These are phyloP conservation scores for Gracilaria caudata DNA, from an alignment of 23 red algal genomes.

Conservation along the genomic window DNA sequence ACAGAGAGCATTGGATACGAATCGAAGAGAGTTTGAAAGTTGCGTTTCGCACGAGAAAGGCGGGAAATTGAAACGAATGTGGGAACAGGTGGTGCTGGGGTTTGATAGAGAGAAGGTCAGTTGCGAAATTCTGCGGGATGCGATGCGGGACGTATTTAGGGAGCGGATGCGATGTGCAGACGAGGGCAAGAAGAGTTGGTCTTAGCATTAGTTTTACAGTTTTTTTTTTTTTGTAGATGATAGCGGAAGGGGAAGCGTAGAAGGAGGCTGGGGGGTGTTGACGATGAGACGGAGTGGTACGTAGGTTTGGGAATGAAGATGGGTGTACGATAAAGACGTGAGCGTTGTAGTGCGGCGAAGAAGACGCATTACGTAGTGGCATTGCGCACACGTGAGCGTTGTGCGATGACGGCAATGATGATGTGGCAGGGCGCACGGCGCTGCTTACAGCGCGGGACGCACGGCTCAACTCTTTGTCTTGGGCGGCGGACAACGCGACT, in stretches of 20 bases:
- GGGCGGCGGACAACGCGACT: conserved; percentile 9
- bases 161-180: background rate
- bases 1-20: background rate
- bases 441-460: background rate
- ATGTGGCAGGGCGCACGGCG: background rate
- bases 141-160: background rate
- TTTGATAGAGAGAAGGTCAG: background rate
- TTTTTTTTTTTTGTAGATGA: background rate
- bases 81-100: background rate
- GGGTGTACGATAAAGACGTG: background rate
- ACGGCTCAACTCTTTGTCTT: background rate
- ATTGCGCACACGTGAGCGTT: background rate
- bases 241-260: conserved; percentile 2
- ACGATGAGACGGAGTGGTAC: background rate
- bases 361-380: conserved; percentile 2
- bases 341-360: background rate
- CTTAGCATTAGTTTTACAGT: background rate
- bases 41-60: background rate
- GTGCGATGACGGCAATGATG: background rate
- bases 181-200: background rate
- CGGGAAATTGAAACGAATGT: background rate
- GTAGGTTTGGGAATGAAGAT: background rate
- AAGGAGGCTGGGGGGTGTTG: background rate
- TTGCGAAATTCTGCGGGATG: background rate
- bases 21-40: background rate